These are phyloP conservation scores for Escallonia herrerae DNA, from an alignment of 129 eudicot species.

Conservation along the genomic window DNA sequence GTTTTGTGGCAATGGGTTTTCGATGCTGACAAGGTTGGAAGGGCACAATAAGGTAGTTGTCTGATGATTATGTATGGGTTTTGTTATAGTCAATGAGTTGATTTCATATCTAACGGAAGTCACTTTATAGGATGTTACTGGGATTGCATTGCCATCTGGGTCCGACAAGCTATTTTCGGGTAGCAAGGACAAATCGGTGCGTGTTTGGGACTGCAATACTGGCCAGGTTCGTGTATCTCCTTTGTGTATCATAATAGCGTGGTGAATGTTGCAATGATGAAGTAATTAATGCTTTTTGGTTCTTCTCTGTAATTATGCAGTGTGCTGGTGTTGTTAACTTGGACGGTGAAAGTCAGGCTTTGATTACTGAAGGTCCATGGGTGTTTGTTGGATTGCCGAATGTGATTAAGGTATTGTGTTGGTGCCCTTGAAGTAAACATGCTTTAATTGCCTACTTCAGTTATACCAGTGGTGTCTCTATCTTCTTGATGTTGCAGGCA, in stretches of 20 bases:
- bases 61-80: neutral
- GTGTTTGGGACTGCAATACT: slow-evolving; percentile 69
- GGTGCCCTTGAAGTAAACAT: neutral
- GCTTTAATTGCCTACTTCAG: neutral
- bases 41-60: slow-evolving; percentile 52
- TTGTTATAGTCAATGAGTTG: neutral
- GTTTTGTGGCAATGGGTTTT: slow-evolving; percentile 47
- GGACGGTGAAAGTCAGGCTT: slow-evolving; percentile 34
- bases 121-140: slow-evolving; percentile 24
- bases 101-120: neutral
- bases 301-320: slow-evolving; percentile 19
- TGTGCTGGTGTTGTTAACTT: slow-evolving; percentile 33
- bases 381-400: slow-evolving; percentile 57
- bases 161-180: slow-evolving; percentile 43
- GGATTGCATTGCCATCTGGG: slow-evolving; percentile 43
- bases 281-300: neutral
- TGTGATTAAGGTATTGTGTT: slow-evolving; percentile 43
- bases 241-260: neutral
- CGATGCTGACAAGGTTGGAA: slow-evolving; percentile 44
- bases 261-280: neutral
- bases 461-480: neutral
- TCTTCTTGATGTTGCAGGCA: slow-evolving; percentile 27
- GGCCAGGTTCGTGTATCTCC: slow-evolving; percentile 46
- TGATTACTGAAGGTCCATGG: slow-evolving; percentile 65
- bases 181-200: slow-evolving; percentile 49